Base-by-base conservation (phyloP, 106 monocot genomes). In the Dioscorea zingiberensis region DNA sequence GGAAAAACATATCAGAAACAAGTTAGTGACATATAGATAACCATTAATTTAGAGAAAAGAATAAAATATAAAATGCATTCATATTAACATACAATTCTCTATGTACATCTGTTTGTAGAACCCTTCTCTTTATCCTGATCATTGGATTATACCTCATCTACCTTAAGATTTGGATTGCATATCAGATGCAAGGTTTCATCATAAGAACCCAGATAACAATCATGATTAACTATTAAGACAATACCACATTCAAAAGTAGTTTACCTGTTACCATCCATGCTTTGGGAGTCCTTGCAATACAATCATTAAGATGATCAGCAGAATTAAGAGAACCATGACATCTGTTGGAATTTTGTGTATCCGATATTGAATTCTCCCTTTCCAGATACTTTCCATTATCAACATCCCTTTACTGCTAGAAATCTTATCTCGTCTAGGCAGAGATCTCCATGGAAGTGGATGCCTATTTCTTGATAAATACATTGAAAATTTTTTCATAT, bases 381-480 rank as follows among this genome's bases (percentile, higher is more conserved):
- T 65, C 77, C 55, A 58, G 62, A n/a, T 64, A 80, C 19, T 38
- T 63, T n/a, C 59, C 54, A 74, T 76, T 83, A 64, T 78, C 73
- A 67, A 59, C 72, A 46, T 80, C 83, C 70, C 95, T 91, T 15
- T 14, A 97, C 95, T 17, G 95, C 82, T 28, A 91, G 91, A 80
- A 91, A 97, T 73, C 79, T 82, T 59, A 49, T 81, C 77, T 97
- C 95, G 58, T 97, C 95, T 55, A 79, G 70, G 28, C 83, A 88
- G 46, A 85, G 67, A 60, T 87, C 78, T 48, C 84, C 80, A 68
- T 71, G 58, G 30, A 81, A 80, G 24, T 77, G 51, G 44, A 83
- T 64, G 28, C 95, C 95, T 70, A 91, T 91, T 81, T 97, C 95
- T 91, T 97, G 83, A 71, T 68, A 11, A 32, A 71, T 55, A 64